Base-by-base conservation (phyloP, 371 early-diverging fungal species). In the Apophysomyces elegans region DNA sequence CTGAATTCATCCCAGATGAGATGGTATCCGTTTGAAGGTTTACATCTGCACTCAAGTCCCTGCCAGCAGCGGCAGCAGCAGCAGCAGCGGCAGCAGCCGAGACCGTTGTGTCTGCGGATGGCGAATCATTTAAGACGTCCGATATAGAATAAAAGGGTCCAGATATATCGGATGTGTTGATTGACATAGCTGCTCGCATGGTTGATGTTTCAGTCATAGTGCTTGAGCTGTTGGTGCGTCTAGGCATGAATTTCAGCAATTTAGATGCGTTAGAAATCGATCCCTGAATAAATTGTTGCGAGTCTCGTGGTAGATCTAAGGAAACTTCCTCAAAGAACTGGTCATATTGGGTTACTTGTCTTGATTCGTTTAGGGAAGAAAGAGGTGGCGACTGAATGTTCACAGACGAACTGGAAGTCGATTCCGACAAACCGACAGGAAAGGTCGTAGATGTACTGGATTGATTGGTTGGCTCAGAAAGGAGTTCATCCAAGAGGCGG, bases 301-400 rank as follows among this genome's bases (percentile, higher is more conserved):
- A 45, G 16, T 77, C 77, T 58, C 80, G 68, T 11, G 84, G 84
- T 7, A 83, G 63, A 60, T 83, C 84, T 14, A 83, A 56, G 4
- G 84, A 83, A 1, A 83, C 84, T 62, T 83, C 84, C 63, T 83
- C 84, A 70, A 83, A 83, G 47, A 83, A 77, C 46, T 83, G 81
- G 38, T 83, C 84, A 45, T 83, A 83, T 4, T 69, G 68, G 62
- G 65, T 72, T 56, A 72, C 72, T 64, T 39, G 63, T 64, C 50
- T 58, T 0, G 65, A 16, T 14, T 62, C 65, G 26, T 37, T 57
- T 11, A 50, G 9, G 21, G 54, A 50, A 5, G 54, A 50, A 26
- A 16, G 39, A 50, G 35, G 13, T 8, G 63, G 58, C 13, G 63
- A 50, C 46, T 67, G 63, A 9, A 64, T 41, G 37, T 35, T 59